A percentile compares a stretch with the other conserved stretches of the same genome.
These are phyloP conservation scores for Macrolepiota dolichaula DNA, from an alignment of 768 basidiomycete species.

Conservation along the genomic window DNA sequence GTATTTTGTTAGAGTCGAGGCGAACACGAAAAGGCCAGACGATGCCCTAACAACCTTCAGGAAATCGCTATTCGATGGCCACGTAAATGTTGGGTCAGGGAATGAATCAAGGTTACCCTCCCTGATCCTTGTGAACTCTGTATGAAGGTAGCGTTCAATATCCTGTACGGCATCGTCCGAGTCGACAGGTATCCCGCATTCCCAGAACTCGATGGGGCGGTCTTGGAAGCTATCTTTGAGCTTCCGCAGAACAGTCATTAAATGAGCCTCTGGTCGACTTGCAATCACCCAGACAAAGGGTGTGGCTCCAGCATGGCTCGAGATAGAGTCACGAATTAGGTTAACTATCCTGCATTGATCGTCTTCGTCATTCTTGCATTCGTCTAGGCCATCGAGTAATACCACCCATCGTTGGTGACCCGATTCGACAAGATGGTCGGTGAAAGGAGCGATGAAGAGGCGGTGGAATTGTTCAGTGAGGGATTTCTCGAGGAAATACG, in stretches of 20 bases:
- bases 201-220: neutral
- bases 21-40: neutral
- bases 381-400: too few relatives aligned
- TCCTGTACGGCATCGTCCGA: too few relatives aligned
- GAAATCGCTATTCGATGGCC: neutral
- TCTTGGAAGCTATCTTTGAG: neutral
- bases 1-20: neutral
- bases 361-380: neutral
- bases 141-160: too few relatives aligned
- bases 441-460: neutral
- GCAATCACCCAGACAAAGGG: too few relatives aligned
- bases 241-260: too few relatives aligned
- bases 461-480: neutral
- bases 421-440: neutral
- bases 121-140: too few relatives aligned
- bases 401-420: neutral
- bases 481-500: too few relatives aligned
- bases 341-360: neutral
- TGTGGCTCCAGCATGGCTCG: too few relatives aligned
- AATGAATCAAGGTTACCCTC: neutral
- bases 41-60: neutral
- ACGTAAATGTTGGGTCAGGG: neutral
- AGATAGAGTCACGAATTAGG: too few relatives aligned
- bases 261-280: too few relatives aligned
- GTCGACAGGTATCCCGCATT: too few relatives aligned